Percentiles rank a stretch among this genome's conserved stretches.
phyloP scores from a whole-genome alignment of 495 filamentous ascomycete species.

The Emericellopsis terricola region DNA sequence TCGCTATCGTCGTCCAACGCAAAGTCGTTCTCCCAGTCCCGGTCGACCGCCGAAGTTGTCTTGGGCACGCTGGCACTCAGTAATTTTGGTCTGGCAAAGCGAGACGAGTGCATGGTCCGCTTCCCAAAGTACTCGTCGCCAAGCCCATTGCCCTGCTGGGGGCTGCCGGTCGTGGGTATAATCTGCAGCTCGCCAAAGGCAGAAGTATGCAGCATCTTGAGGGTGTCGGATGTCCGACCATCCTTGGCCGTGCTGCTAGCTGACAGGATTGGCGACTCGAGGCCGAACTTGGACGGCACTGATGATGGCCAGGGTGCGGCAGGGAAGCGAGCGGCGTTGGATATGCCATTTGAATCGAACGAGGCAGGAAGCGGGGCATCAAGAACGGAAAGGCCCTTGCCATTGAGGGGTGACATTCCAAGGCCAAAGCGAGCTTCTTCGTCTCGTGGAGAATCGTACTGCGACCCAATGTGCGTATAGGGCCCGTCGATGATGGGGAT shows the following conservation, averaged over 20 bases:
- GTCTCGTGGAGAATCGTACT: slow-evolving; percentile 77
- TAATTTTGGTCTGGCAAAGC: slow-evolving; percentile 52
- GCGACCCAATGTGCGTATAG: slow-evolving; percentile 55
- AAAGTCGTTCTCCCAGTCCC: slow-evolving; percentile 73
- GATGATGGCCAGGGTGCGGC: slow-evolving; percentile 77
- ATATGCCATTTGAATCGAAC: slow-evolving; percentile 92
- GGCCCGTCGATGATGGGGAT: slow-evolving; percentile 69
- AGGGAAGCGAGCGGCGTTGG: slow-evolving; percentile 62
- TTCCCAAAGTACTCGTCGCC: slow-evolving; percentile 47
- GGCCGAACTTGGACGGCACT: slow-evolving; percentile 77
- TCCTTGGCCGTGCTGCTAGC: slow-evolving; percentile 32
- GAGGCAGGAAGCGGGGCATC: slow-evolving; percentile 90
- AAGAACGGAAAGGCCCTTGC: slow-evolving; percentile 58
- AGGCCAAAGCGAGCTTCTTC: slow-evolving; percentile 43
- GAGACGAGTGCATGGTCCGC: slow-evolving; percentile 71
- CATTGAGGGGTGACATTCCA: slow-evolving; percentile 55
- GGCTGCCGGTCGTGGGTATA: slow-evolving; percentile 36
- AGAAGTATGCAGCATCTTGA: slow-evolving; percentile 67
- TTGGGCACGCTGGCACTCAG: slow-evolving; percentile 67
- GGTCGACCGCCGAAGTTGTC: slow-evolving; percentile 31
- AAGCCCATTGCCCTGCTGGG: slow-evolving; percentile 28
- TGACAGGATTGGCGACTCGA: slow-evolving; percentile 77
- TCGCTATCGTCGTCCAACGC: slow-evolving; percentile 41
- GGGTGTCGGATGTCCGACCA: slow-evolving; percentile 46
- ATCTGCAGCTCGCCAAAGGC: slow-evolving; percentile 50